phyloP scores from a whole-genome alignment of 2,329 filamentous ascomycete species.

The Paraphaeosphaeria sporulosa region DNA sequence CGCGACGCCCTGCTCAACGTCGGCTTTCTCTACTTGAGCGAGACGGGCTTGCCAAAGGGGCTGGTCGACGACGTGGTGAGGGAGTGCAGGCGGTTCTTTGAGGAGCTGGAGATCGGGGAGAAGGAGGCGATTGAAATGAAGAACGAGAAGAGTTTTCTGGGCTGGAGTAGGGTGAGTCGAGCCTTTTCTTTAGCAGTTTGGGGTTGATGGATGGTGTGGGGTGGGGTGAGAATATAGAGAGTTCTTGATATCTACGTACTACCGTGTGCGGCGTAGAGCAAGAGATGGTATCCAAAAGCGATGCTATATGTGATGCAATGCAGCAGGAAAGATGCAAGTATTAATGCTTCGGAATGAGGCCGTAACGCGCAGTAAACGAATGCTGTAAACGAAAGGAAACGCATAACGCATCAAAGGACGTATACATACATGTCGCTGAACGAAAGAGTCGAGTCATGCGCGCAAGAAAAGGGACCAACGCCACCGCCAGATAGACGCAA shows the following conservation, averaged over 20 bases:
- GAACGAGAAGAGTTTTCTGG: slow-evolving; percentile 57
- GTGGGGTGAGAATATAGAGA: neutral
- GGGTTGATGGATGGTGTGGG: too few species aligned
- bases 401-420: neutral
- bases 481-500: slow-evolving; percentile 8
- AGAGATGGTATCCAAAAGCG: slow-evolving; percentile 1
- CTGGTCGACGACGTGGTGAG: slow-evolving; percentile 71
- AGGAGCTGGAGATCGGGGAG: slow-evolving; percentile 73
- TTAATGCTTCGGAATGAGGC: neutral
- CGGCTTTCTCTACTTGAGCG: slow-evolving; percentile 86
- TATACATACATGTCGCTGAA: neutral
- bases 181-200: slow-evolving; percentile 9
- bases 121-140: slow-evolving; percentile 69
- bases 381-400: slow-evolving; percentile 10
- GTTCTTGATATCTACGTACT: neutral
- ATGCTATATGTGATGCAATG: slow-evolving; percentile 1
- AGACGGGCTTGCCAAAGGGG: slow-evolving; percentile 66
- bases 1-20: slow-evolving; percentile 82
- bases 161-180: slow-evolving; percentile 54
- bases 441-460: neutral
- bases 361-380: neutral
- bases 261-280: neutral
- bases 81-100: slow-evolving; percentile 76
- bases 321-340: neutral
- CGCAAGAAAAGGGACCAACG: neutral